Percentiles rank a stretch among this genome's conserved stretches.
These are phyloP conservation scores for Boletus pseudopeckii DNA, from an alignment of 768 basidiomycete species.

Conservation along the genomic window DNA sequence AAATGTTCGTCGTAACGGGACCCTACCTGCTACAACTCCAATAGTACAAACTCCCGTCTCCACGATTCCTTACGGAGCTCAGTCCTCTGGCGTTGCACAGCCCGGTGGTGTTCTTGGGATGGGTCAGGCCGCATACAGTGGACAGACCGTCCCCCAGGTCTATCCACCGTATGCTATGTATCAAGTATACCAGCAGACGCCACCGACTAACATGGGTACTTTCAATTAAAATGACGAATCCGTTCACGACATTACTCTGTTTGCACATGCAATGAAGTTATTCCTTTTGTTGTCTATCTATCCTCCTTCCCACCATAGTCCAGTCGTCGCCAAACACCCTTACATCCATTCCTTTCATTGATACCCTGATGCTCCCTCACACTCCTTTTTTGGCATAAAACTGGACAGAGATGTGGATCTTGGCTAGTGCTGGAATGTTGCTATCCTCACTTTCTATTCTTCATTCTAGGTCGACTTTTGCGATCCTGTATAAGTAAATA, in stretches of 20 bases:
- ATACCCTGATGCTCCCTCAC: constrained; percentile 29
- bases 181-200: constrained; percentile 75
- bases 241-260: constrained; percentile 42
- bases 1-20: constrained; percentile 45
- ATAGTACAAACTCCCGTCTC: constrained; percentile 29
- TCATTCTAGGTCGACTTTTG: constrained; percentile 31
- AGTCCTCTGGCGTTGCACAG: constrained; percentile 60
- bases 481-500: constrained; percentile 39
- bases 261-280: constrained; percentile 31
- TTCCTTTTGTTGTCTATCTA: constrained; percentile 35
- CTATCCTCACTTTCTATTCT: constrained; percentile 31
- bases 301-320: constrained; percentile 24
- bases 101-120: constrained; percentile 57
- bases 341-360: constrained; percentile 24
- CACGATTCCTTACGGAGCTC: constrained; percentile 50
- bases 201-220: constrained; percentile 69
- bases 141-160: constrained; percentile 58
- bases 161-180: constrained; percentile 80
- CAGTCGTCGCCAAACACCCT: constrained; percentile 25
- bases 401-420: constrained; percentile 23
- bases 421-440: constrained; percentile 31
- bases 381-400: constrained; percentile 23
- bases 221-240: constrained; percentile 55
- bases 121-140: constrained; percentile 62
- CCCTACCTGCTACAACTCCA: constrained; percentile 30